Conservation (phyloP, 192 early-diverging fungal genomes). For the Funneliformis geosporum region DNA sequence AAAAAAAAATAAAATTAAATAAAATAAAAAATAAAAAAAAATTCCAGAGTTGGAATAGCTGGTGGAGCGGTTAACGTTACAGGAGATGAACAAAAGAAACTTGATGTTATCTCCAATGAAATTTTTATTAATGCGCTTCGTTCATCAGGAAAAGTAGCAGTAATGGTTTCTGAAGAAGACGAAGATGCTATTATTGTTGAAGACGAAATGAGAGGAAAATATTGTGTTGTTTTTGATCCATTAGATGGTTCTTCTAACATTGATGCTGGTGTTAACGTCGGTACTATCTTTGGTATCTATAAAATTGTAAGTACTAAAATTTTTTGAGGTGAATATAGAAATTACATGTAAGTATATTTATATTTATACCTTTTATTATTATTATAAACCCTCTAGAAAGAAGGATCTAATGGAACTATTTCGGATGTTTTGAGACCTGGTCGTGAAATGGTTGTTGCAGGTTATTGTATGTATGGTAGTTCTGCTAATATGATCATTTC, state of each 20-base stretch:
- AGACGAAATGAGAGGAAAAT: slow-evolving; percentile 77
- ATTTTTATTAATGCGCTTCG: slow-evolving; percentile 96
- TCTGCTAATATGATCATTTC: slow-evolving; percentile 82
- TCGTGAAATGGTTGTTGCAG: slow-evolving; percentile 87
- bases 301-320: slow-evolving; percentile 64
- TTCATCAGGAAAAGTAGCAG: slow-evolving; percentile 84
- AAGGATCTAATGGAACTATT: slow-evolving; percentile 52
- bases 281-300: slow-evolving; percentile 99
- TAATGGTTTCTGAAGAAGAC: slow-evolving; percentile 97
- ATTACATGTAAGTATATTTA: background rate
- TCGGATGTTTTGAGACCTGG: slow-evolving; percentile 89
- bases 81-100: slow-evolving; percentile 94
- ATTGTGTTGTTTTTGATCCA: slow-evolving; percentile 97
- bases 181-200: slow-evolving; percentile 91
- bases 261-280: slow-evolving; percentile 97
- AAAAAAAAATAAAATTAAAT: background rate
- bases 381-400: slow-evolving; percentile 47
- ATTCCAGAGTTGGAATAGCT: slow-evolving; percentile 76
- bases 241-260: slow-evolving; percentile 98
- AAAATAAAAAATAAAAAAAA: no score
- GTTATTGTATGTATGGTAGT: slow-evolving; percentile 98
- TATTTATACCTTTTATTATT: background rate
- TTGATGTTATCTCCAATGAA: slow-evolving; percentile 96
- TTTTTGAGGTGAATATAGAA: background rate
- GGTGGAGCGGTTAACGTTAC: slow-evolving; percentile 84